Conservation (phyloP, 441 rosid species). For the Pelargonium citronellum region DNA sequence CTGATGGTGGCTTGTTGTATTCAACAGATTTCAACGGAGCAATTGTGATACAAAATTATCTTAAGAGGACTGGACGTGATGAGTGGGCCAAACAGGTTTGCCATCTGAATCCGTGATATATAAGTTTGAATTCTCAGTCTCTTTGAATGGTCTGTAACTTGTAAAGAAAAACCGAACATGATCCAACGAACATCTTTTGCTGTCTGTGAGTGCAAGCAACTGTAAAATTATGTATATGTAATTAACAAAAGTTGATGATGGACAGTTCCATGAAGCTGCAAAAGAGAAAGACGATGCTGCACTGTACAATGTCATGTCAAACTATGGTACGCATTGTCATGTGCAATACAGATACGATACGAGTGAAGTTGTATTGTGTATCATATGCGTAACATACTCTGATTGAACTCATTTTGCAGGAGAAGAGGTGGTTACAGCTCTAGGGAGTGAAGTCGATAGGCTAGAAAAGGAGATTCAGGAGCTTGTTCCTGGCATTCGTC, state of each 20-base stretch:
- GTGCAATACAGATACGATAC: neutral
- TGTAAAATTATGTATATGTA: neutral
- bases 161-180: too few relatives aligned
- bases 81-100: conserved; percentile 92
- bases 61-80: conserved; percentile 68
- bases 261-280: conserved; percentile 75
- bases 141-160: too few relatives aligned
- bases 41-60: conserved; percentile 79
- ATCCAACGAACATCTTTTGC: too few relatives aligned
- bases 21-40: conserved; percentile 89
- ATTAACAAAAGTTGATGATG: conserved; percentile 16
- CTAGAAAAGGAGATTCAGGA: conserved; percentile 90
- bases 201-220: too few relatives aligned
- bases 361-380: neutral
- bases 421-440: conserved; percentile 95
- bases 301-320: conserved; percentile 73
- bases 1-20: conserved; percentile 19
- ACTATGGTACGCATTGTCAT: conserved; percentile 52
- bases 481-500: conserved; percentile 91
- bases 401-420: conserved; percentile 39
- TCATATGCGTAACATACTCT: neutral
- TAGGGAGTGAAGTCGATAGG: conserved; percentile 93
- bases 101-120: conserved; percentile 10
- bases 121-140: too few relatives aligned
- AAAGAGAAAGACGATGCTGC: conserved; percentile 53